Conservation (phyloP, 2,329 filamentous ascomycete species). For the Penicillium occitanis region DNA sequence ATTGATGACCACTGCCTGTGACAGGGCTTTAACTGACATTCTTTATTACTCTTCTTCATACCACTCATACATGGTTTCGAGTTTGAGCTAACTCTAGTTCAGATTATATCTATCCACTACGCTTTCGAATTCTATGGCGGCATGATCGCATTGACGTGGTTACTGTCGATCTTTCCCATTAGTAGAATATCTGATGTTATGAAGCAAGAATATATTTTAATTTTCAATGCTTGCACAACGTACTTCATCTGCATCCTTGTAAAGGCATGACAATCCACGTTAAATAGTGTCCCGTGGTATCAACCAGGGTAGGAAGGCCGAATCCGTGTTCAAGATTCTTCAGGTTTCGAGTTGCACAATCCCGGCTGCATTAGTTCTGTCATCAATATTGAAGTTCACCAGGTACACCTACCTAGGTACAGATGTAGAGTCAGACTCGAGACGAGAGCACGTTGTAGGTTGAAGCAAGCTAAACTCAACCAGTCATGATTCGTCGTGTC, state of each 20-base stretch:
- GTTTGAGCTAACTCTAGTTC: slow-evolving; percentile 8
- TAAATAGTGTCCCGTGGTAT: background rate
- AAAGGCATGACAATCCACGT: background rate
- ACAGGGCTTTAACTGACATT: slow-evolving; percentile 59
- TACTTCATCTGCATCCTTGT: background rate
- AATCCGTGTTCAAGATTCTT: background rate
- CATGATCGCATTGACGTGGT: background rate
- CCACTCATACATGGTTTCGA: background rate
- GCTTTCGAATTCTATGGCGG: background rate
- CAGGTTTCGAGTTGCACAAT: background rate
- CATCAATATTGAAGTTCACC: background rate
- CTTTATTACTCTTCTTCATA: slow-evolving; percentile 6
- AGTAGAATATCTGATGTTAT: background rate
- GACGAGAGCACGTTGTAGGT: background rate
- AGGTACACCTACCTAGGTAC: background rate
- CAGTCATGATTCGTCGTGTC: background rate
- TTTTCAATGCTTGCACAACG: background rate
- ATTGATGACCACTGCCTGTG: slow-evolving; percentile 78
- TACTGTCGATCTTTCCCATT: too few species aligned
- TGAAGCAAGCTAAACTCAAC: background rate
- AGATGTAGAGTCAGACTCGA: background rate
- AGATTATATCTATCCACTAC: too few species aligned
- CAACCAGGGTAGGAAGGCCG: background rate
- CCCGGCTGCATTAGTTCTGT: slow-evolving; percentile 3
- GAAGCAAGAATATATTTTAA: background rate